Percentiles rank a stretch among this genome's conserved stretches.
Evolutionary conservation across 1,284 basidiomycete species (phyloP).

Genomic region (Irpex sp.): DNA sequence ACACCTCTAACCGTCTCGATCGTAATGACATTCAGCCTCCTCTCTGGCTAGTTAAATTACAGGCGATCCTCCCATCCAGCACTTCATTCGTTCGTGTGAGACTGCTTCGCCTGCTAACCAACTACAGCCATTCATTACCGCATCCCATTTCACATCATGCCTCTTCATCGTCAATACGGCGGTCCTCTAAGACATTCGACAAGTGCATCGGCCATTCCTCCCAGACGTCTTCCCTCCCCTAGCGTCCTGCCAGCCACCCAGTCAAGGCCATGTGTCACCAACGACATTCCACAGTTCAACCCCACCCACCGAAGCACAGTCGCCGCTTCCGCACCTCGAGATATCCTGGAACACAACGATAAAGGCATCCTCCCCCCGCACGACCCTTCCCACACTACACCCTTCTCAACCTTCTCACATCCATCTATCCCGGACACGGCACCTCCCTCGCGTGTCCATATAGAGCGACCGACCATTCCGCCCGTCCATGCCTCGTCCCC

Average conservation of each 20-base stretch:
- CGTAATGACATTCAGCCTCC: not conserved
- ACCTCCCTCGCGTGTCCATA: not conserved
- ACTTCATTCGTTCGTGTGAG: not conserved
- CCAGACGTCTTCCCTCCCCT: not conserved
- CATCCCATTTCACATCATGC: not conserved
- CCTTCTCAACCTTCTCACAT: not conserved
- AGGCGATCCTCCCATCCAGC: too few relatives aligned
- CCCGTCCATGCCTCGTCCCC: not conserved
- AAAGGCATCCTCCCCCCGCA: not conserved
- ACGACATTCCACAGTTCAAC: not conserved
- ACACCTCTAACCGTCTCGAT: constrained; percentile 3
- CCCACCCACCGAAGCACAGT: not conserved
- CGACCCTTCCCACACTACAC: not conserved
- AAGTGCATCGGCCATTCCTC: not conserved
- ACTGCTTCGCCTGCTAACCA: not conserved
- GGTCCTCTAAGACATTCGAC: not conserved
- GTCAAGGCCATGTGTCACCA: not conserved
- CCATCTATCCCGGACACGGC: not conserved
- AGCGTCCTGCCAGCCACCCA: not conserved
- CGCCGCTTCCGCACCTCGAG: not conserved
- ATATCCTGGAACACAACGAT: not conserved
- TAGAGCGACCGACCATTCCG: not conserved
- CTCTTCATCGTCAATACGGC: not conserved
- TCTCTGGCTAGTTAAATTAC: not conserved
- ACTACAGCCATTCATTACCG: not conserved